Conservation (phyloP, 371 early-diverging fungal genomes). For the Rhizopus sp. region DNA sequence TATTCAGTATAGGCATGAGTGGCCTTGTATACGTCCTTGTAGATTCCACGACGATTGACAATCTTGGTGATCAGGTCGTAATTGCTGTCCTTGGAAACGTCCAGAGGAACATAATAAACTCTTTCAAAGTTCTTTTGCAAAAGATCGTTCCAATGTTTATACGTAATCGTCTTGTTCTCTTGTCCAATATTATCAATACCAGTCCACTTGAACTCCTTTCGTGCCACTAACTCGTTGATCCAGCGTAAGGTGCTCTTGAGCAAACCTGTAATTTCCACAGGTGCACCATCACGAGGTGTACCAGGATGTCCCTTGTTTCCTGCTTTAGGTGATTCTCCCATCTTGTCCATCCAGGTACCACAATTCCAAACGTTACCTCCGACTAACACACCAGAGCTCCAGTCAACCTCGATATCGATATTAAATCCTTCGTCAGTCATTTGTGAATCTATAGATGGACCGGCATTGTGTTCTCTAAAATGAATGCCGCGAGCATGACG, state of each 20-base stretch:
- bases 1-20: constrained; percentile 81
- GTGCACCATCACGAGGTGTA: constrained; percentile 94
- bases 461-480: constrained; percentile 97
- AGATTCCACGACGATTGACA: constrained; percentile 92
- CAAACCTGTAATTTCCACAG: constrained; percentile 90
- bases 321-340: constrained; percentile 94
- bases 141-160: constrained; percentile 77
- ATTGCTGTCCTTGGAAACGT: constrained; percentile 52
- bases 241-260: constrained; percentile 84
- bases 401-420: constrained; percentile 71
- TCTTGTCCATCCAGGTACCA: constrained; percentile 99
- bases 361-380: constrained; percentile 96
- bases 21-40: constrained; percentile 87
- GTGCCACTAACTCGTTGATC: constrained; percentile 59
- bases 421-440: constrained; percentile 93
- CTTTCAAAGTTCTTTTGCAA: constrained; percentile 85
- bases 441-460: constrained; percentile 81
- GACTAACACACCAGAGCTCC: constrained; percentile 76
- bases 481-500: constrained; percentile 91
- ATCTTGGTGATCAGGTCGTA: constrained; percentile 68
- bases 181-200: constrained; percentile 47
- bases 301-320: constrained; percentile 90
- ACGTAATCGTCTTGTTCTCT: constrained; percentile 43
- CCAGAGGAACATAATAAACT: constrained; percentile 82
- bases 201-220: constrained; percentile 45